phyloP scores from a whole-genome alignment of 495 filamentous ascomycete species.

The Pseudotulostoma volvatum region DNA sequence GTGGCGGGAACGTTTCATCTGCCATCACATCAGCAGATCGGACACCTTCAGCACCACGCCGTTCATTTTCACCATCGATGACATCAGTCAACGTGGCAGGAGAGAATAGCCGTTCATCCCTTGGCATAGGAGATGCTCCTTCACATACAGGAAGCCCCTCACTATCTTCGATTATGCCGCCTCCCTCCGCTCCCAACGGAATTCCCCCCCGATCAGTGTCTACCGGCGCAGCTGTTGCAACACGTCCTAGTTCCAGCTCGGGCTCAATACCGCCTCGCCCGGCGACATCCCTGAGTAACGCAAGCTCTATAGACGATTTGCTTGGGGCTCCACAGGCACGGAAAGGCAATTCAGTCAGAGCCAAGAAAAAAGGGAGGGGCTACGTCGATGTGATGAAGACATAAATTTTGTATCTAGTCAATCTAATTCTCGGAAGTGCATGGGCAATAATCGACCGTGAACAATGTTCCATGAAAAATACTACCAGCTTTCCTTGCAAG shows the following conservation, averaged over 20 bases:
- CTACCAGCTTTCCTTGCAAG: too few species aligned
- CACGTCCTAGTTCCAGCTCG: slow-evolving; percentile 14
- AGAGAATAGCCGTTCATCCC: slow-evolving; percentile 22
- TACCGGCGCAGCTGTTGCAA: slow-evolving; percentile 19
- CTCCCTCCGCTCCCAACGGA: slow-evolving; percentile 12
- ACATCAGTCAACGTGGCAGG: slow-evolving; percentile 10
- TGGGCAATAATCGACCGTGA: too few species aligned
- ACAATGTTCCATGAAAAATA: too few species aligned
- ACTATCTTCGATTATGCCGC: slow-evolving; percentile 17
- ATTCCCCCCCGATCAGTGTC: slow-evolving; percentile 22
- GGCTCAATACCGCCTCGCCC: slow-evolving; percentile 32
- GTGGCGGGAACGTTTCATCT: slow-evolving; percentile 21
- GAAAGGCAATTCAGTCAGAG: slow-evolving; percentile 50
- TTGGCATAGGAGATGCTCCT: slow-evolving; percentile 19
- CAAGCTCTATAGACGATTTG: slow-evolving; percentile 75
- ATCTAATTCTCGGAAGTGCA: too few species aligned
- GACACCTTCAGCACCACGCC: slow-evolving; percentile 7
- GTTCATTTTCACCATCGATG: slow-evolving; percentile 19
- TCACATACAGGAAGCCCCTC: slow-evolving; percentile 25
- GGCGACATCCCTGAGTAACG: slow-evolving; percentile 54
- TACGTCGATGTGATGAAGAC: slow-evolving; percentile 89
- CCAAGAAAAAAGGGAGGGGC: slow-evolving; percentile 60
- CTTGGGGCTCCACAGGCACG: slow-evolving; percentile 51
- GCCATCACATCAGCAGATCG: slow-evolving; percentile 13
- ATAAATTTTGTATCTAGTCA: too few species aligned